Evolutionary conservation across 2,329 filamentous ascomycete species (phyloP).

Genomic region (Fusarium sp.): DNA sequence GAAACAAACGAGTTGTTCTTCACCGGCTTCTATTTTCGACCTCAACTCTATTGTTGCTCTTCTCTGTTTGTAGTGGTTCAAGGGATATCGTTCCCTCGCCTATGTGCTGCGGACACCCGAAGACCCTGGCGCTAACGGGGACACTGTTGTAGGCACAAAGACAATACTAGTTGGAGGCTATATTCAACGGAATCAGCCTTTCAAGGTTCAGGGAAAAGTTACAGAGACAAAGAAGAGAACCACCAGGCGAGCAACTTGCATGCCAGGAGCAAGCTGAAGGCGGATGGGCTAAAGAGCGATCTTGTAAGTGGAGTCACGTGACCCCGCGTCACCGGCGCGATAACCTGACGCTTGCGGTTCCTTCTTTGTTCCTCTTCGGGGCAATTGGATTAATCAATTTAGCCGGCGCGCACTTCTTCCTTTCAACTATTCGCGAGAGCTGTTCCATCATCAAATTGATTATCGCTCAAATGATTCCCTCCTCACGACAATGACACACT

Average conservation of each 20-base stretch:
- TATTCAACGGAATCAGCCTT: not conserved
- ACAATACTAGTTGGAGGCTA: not conserved
- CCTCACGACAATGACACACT: slow-evolving; percentile 44
- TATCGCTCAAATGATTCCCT: slow-evolving; percentile 30
- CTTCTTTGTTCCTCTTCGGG: not conserved
- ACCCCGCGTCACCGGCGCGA: not conserved
- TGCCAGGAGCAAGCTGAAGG: not conserved
- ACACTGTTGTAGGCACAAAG: not conserved
- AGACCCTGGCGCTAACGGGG: not conserved
- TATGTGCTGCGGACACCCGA: not conserved
- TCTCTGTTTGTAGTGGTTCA: not conserved
- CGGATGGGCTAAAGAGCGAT: not conserved
- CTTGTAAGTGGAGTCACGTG: not conserved
- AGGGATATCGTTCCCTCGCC: not conserved
- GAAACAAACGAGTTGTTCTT: not conserved
- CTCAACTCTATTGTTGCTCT: not conserved
- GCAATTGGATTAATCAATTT: not conserved
- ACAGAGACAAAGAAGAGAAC: not conserved
- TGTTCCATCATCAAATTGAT: not conserved
- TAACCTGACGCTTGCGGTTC: not conserved
- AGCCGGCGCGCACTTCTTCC: not conserved
- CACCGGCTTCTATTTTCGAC: not conserved
- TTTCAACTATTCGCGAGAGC: not conserved
- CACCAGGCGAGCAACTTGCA: not conserved
- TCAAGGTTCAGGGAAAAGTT: not conserved